Percentiles rank a stretch among this genome's conserved stretches.
Evolutionary conservation across 805 yeast genomes (phyloP).

Genomic region (Ogataea trehaloabstinens): DNA sequence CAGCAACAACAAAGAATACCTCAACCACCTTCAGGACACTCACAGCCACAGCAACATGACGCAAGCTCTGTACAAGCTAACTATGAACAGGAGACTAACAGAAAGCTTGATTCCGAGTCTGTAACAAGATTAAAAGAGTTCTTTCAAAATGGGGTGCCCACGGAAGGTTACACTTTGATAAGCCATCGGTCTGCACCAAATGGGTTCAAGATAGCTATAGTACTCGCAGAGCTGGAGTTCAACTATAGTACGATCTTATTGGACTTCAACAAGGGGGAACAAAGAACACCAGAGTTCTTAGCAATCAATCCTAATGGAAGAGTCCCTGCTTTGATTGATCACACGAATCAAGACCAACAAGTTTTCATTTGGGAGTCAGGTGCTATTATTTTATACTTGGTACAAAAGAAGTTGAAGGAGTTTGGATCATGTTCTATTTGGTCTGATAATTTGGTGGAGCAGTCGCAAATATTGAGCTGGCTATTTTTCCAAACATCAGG

Average conservation of each 20-base stretch:
- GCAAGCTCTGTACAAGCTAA: slow-evolving; percentile 42
- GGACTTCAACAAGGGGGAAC: slow-evolving; percentile 87
- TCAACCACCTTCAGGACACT: slow-evolving; percentile 8
- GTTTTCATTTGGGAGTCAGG: slow-evolving; percentile 94
- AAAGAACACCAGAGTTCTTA: slow-evolving; percentile 89
- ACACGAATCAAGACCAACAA: slow-evolving; percentile 59
- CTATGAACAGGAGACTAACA: slow-evolving; percentile 44
- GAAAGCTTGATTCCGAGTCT: slow-evolving; percentile 40
- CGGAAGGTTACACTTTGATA: slow-evolving; percentile 81
- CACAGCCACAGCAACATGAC: slow-evolving; percentile 22
- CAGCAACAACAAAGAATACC: slow-evolving; percentile 5
- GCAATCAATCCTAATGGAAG: slow-evolving; percentile 95
- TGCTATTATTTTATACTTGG: slow-evolving; percentile 80
- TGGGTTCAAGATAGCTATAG: slow-evolving; percentile 93
- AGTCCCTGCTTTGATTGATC: slow-evolving; percentile 93
- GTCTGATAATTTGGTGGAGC: slow-evolving; percentile 76
- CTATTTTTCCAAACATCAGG: slow-evolving; percentile 94
- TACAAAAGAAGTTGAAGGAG: slow-evolving; percentile 62
- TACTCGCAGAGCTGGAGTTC: slow-evolving; percentile 77
- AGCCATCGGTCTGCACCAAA: slow-evolving; percentile 87
- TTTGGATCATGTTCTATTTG: slow-evolving; percentile 71
- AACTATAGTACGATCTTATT: slow-evolving; percentile 78
- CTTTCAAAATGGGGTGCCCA: slow-evolving; percentile 63
- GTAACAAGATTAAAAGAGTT: slow-evolving; percentile 65
- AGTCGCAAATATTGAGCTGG: slow-evolving; percentile 84